Conservation (phyloP, 306 rosid genomes). For the Ziziphus jujuba region DNA sequence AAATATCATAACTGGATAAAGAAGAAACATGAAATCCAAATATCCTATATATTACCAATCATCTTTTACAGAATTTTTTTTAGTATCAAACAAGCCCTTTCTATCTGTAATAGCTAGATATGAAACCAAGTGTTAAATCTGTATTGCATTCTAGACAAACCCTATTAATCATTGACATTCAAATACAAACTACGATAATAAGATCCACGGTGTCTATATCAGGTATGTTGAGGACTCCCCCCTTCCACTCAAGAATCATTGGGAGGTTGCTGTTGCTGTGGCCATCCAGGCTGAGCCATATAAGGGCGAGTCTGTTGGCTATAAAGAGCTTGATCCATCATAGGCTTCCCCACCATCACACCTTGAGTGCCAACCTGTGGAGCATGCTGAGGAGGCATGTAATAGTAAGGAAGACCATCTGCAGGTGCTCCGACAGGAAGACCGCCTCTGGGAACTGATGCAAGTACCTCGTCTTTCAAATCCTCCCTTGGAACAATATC, state of each 20-base stretch:
- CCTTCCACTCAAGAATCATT: conserved; percentile 40
- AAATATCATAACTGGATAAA: neutral
- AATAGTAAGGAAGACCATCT: conserved; percentile 52
- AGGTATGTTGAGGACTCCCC: neutral
- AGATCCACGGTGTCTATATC: neutral
- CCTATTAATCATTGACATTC: conserved; percentile 12
- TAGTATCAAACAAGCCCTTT: conserved; percentile 13
- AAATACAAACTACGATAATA: conserved; percentile 13
- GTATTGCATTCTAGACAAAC: conserved; percentile 12
- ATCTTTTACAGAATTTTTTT: neutral
- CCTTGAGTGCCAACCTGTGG: conserved; percentile 36
- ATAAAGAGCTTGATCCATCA: conserved; percentile 32
- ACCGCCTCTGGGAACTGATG: conserved; percentile 35
- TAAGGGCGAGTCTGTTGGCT: conserved; percentile 36
- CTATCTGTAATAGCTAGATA: conserved; percentile 12
- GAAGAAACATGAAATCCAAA: conserved; percentile 1
- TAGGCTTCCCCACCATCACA: conserved; percentile 47
- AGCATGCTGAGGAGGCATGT: conserved; percentile 44
- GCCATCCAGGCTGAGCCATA: conserved; percentile 34
- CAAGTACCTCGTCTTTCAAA: conserved; percentile 38
- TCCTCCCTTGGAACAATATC: conserved; percentile 57
- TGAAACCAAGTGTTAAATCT: conserved; percentile 15
- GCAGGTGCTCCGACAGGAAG: conserved; percentile 34
- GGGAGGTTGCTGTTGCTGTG: conserved; percentile 36
- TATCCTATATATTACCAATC: conserved; percentile 12